Conservation (phyloP, 768 basidiomycete genomes). For the Peribolospora baueri region DNA sequence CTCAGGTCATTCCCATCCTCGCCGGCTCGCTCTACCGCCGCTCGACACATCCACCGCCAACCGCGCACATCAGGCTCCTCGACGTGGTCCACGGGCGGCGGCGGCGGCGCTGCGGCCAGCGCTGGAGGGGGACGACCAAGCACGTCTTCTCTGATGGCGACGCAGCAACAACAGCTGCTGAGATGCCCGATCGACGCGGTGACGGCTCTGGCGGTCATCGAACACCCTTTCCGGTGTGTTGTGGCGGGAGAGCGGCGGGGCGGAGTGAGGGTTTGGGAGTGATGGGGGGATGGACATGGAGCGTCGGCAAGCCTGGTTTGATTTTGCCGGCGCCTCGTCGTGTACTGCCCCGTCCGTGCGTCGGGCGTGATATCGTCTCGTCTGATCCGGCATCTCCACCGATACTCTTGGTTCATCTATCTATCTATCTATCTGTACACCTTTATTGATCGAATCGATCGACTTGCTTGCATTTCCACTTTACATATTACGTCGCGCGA, state of each 20-base stretch:
- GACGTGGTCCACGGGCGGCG: constrained; percentile 39
- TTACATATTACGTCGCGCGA: too few relatives aligned
- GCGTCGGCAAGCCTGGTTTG: background rate
- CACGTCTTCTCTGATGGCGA: constrained; percentile 39
- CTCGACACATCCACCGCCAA: constrained; percentile 13
- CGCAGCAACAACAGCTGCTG: constrained; percentile 60
- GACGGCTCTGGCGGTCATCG: constrained; percentile 59
- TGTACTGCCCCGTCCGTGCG: background rate
- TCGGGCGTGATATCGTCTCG: background rate
- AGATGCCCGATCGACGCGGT: constrained; percentile 77
- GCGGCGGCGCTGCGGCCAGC: constrained; percentile 26
- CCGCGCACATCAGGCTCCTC: background rate
- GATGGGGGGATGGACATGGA: background rate
- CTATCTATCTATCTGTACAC: background rate
- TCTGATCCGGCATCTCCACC: background rate
- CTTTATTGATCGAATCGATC: background rate
- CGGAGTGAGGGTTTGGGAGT: constrained; percentile 52
- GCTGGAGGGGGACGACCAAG: too few relatives aligned
- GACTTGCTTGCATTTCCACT: too few relatives aligned
- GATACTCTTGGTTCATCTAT: background rate
- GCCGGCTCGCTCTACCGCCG: constrained; percentile 26
- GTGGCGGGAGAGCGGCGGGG: constrained; percentile 81
- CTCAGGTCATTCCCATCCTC: constrained; percentile 23
- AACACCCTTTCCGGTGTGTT: constrained; percentile 79
- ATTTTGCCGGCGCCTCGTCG: background rate